Base-by-base conservation (phyloP, 2,329 filamentous ascomycete species). In the Periconia sp. region DNA sequence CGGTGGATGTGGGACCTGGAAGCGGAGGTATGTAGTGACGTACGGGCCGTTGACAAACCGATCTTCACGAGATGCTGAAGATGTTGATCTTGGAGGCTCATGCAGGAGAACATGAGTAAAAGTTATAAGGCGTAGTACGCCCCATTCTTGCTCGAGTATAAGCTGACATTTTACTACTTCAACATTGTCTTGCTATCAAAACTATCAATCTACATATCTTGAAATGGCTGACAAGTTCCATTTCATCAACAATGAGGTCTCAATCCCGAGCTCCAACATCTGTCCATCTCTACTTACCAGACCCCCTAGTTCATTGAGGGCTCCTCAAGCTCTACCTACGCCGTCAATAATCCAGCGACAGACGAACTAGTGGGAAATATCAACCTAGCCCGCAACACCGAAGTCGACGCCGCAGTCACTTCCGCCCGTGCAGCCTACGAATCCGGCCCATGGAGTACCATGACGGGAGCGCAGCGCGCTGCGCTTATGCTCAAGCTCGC, bases 171-270 rank as follows among this genome's bases (percentile, higher is more conserved):
- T 12, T 25, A 25, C 23, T 12, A 25, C 23, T 25, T 25, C 23
- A 25, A 25, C n/a, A n/a, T n/a, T n/a, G n/a, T n/a, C n/a, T n/a
- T n/a, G n/a, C n/a, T n/a, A n/a, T 25, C 23, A 7, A 25, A 25
- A 25, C 8, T 12, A 25, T 25, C 23, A 25, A 25, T 8, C 8
- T 12, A 33, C 29, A 21, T 25, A 10, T 28, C 4, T 39, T n/a
- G 33, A 36, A 17, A 60, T 59, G 50, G 48, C 52, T 4, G 37
- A 54, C 22, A 48, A 54, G 22, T 40, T 46, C 18, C 47, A 60
- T 9, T 62, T 63, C 36, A 63, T 64, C 45, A 60, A 64, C 29
- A 63, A 64, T 15, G 57, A 65, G 44, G 61, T 57, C 31, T 6
- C 13, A 21, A 32, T n/a, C n/a, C n/a, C n/a, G n/a, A n/a, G n/a